Conservation (phyloP, 202 grass and related monocot genomes). For the Alloteropsis angusta region DNA sequence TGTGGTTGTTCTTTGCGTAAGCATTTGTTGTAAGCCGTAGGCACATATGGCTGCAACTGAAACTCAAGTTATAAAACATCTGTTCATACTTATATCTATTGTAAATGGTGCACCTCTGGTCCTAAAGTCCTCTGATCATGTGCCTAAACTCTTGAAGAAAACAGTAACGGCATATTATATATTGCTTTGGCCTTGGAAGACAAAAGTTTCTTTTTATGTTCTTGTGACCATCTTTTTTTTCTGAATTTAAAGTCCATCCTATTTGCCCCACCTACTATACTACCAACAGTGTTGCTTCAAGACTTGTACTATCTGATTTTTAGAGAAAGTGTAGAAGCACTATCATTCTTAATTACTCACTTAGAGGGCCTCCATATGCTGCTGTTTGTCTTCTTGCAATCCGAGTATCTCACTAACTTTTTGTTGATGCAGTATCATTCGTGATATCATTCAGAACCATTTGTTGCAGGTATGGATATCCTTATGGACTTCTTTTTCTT, state of each 20-base stretch:
- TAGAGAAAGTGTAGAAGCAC: not conserved
- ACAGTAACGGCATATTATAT: not conserved
- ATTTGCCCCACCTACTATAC: not conserved
- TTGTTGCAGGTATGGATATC: slow-evolving; percentile 97
- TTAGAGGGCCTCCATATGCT: not conserved
- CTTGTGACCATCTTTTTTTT: not conserved
- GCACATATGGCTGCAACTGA: not conserved
- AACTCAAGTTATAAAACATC: not conserved
- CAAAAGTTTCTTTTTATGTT: not conserved
- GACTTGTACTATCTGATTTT: not conserved
- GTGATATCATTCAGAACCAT: slow-evolving; percentile 99
- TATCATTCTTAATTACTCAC: slow-evolving; percentile 2
- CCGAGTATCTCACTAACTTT: slow-evolving; percentile 26
- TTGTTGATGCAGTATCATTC: slow-evolving; percentile 88
- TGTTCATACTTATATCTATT: not conserved
- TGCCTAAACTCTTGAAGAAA: not conserved
- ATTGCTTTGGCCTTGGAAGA: not conserved
- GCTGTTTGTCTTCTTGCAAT: not conserved
- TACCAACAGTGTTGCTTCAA: not conserved
- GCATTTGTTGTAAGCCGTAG: not conserved
- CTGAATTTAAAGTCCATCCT: not conserved
- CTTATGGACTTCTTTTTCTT: no score
- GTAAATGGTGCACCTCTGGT: not conserved
- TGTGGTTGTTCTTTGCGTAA: not conserved
- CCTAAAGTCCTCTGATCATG: not conserved